Evolutionary conservation across 495 filamentous ascomycete genomes (phyloP), one percentile per base, ranked within the genome.

Genomic region (Aspergillus diversus): DNA sequence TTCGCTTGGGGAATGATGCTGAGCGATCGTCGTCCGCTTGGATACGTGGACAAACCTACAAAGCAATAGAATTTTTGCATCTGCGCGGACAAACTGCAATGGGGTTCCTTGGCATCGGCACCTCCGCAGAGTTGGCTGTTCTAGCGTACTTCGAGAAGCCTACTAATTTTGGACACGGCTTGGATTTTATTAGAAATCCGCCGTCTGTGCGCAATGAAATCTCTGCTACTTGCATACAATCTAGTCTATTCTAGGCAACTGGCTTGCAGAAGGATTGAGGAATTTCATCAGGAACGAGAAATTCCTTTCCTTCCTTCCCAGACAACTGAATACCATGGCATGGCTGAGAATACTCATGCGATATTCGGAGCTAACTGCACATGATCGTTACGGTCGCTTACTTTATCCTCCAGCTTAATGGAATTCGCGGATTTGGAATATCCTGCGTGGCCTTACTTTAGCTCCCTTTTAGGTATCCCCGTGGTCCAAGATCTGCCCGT

Each of bases 101-200:
- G 21, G 21, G 2, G 21, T 27, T 27, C 21, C 35, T 61, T 61
- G 27, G 49, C 59, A 43, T 61, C 59, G 59, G 51, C 13, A n/a
- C 16, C 33, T 33, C 51, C 50, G 59, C 50, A 57, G 34, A 42
- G 55, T 57, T 57, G 39, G 39, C 39, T 43, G n/a, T 60, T 60
- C 58, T 32, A 62, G 8, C 4, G 11, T 7, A 7, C 32, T 63
- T 63, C 60, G 48, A 47, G 60, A 63, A 63, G 60, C 60, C 51
- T 63, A 56, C 60, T 63, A 63, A 63, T 42, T 63, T 63, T 63
- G 60, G 52, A 49, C 31, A 39, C 33, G n/a, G 16, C 37, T 27
- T 21, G 39, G 11, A 43, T 7, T 43, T 43, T 43, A 43, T 39
- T 1, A 39, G 32, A 21, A 42, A 13, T 33, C 43, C 39, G 47